phyloP scores from a whole-genome alignment of 306 rosid species.

The Quercus alba region DNA sequence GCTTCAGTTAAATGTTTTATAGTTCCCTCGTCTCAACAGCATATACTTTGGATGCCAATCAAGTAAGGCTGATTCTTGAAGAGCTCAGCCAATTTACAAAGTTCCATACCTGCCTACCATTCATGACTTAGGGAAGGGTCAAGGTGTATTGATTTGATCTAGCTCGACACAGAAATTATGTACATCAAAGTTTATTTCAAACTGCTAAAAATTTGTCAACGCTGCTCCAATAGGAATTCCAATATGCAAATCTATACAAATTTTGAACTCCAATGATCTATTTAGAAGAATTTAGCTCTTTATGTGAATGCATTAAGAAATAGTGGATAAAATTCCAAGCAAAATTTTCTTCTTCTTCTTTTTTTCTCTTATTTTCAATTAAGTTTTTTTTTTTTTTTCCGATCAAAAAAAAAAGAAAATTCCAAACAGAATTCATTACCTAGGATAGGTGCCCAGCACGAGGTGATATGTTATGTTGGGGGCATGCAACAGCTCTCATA shows the following conservation, averaged over 20 bases:
- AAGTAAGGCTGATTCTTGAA: slow-evolving; percentile 35
- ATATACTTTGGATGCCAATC: slow-evolving; percentile 21
- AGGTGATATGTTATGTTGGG: no score
- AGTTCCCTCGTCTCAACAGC: slow-evolving; percentile 15
- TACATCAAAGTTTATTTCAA: not conserved
- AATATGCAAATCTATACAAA: not conserved
- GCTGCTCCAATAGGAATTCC: no score
- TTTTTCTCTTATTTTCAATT: no score
- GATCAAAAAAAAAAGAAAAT: no score
- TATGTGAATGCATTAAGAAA: not conserved
- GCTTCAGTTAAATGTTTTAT: not conserved
- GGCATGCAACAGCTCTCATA: no score
- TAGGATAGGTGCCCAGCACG: no score
- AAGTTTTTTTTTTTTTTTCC: no score
- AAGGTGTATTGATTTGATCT: not conserved
- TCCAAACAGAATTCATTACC: not conserved
- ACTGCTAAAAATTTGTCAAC: no score
- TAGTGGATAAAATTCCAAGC: not conserved
- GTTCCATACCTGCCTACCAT: slow-evolving; percentile 9
- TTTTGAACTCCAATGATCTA: not conserved
- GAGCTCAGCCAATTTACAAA: slow-evolving; percentile 33
- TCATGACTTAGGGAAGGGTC: not conserved
- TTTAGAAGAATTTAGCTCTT: not conserved
- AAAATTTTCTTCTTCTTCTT: no score
- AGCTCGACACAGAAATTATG: not conserved